Evolutionary conservation across 352 stramenopile genomes (phyloP).

Genomic region (Phytophthora syringae): DNA sequence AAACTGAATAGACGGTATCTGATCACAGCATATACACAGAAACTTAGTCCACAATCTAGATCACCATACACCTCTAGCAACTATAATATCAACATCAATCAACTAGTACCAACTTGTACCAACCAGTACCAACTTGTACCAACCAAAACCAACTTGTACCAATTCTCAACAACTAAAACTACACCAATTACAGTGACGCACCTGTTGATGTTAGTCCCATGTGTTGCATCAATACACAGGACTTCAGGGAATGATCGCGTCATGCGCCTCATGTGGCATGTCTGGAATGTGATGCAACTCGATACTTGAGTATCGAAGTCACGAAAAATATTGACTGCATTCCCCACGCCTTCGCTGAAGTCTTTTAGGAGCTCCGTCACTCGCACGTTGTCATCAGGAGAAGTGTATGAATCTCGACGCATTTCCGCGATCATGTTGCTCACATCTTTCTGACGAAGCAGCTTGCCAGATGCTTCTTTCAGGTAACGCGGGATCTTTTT

Average conservation of each 20-base stretch:
- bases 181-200: background rate
- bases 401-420: conserved; percentile 6
- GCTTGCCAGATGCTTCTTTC: conserved; percentile 11
- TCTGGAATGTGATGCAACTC: conserved; percentile 21
- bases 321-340: conserved; percentile 15
- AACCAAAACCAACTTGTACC: background rate
- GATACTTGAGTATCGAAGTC: background rate
- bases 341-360: conserved; percentile 14
- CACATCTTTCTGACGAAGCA: conserved; percentile 15
- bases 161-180: background rate
- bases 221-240: conserved; percentile 8
- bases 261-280: conserved; percentile 11
- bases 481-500: conserved; percentile 13
- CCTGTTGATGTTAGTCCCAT: conserved; percentile 21
- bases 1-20: conserved; percentile 14
- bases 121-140: background rate
- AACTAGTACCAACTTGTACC: background rate
- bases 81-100: background rate
- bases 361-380: conserved; percentile 2
- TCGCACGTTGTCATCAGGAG: conserved; percentile 10
- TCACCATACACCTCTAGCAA: background rate
- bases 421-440: conserved; percentile 21
- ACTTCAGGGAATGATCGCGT: conserved; percentile 2
- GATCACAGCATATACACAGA: background rate
- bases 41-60: background rate